phyloP scores from a whole-genome alignment of 805 yeast species.

The Wickerhamiella parazyma region DNA sequence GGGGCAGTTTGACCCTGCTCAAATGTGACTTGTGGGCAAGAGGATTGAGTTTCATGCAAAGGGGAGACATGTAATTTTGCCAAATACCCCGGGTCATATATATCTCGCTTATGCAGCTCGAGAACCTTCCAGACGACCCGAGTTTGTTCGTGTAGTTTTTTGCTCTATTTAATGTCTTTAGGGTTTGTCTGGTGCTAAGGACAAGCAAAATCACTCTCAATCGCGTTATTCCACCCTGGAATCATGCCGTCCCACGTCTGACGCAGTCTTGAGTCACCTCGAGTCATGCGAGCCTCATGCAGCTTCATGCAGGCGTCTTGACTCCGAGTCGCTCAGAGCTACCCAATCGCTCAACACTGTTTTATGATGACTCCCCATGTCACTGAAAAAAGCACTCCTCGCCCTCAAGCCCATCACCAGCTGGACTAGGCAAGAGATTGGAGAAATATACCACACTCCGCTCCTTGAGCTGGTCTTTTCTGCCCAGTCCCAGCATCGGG shows the following conservation, averaged over 20 bases:
- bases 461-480: conserved; percentile 44
- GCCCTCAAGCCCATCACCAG: not conserved
- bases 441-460: conserved; percentile 51
- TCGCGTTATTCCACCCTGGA: not conserved
- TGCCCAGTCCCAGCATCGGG: conserved; percentile 55
- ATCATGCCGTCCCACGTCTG: too few species aligned
- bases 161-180: not conserved
- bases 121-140: not conserved
- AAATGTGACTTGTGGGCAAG: not conserved
- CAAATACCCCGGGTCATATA: not conserved
- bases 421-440: conserved; percentile 53
- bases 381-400: not conserved
- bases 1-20: not conserved
- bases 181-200: too few species aligned
- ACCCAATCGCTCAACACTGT: not conserved
- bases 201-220: too few species aligned
- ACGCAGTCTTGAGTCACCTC: not conserved
- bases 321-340: not conserved
- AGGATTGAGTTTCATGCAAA: not conserved
- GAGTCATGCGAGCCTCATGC: not conserved
- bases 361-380: not conserved
- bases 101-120: not conserved
- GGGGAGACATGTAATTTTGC: not conserved
- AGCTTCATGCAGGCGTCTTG: not conserved
- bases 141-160: not conserved